Evolutionary conservation across 495 filamentous ascomycete genomes (phyloP).

Genomic region (Pseudomonodictys pantanalensis): DNA sequence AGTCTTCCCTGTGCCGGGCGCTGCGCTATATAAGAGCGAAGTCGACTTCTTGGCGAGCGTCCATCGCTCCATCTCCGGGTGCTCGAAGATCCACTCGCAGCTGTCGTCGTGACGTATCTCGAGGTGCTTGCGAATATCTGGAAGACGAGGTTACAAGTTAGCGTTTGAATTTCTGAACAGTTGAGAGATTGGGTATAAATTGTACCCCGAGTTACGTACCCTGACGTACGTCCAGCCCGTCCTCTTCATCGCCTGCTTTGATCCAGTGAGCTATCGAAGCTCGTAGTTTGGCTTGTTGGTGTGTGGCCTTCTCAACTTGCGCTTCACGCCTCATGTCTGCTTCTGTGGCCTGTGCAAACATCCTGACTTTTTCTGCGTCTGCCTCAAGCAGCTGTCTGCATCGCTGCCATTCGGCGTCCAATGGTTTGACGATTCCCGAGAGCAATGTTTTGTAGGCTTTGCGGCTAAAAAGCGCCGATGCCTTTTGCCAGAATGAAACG

Average conservation of each 20-base stretch:
- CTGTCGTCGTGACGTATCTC: slow-evolving; percentile 32
- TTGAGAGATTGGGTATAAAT: too few species aligned
- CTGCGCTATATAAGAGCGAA: slow-evolving; percentile 38
- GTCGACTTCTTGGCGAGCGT: slow-evolving; percentile 18
- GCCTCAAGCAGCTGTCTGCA: slow-evolving; percentile 8
- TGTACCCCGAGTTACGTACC: too few species aligned
- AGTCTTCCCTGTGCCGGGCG: slow-evolving; percentile 40
- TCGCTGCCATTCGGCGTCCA: slow-evolving; percentile 20
- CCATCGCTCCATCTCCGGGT: slow-evolving; percentile 34
- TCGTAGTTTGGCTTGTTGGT: background rate
- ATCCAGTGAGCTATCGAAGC: slow-evolving; percentile 32
- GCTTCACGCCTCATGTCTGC: slow-evolving; percentile 9
- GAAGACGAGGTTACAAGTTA: too few species aligned
- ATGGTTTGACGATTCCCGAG: slow-evolving; percentile 13
- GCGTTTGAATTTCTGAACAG: too few species aligned
- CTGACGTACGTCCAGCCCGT: slow-evolving; percentile 28
- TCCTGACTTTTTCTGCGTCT: slow-evolving; percentile 2
- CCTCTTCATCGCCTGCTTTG: slow-evolving; percentile 16
- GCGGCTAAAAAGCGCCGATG: slow-evolving; percentile 10
- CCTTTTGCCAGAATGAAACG: slow-evolving; percentile 20
- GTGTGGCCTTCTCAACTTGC: background rate
- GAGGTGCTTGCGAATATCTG: slow-evolving; percentile 28
- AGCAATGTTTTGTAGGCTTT: slow-evolving; percentile 14
- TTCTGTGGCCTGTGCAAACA: slow-evolving; percentile 18
- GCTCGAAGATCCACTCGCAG: slow-evolving; percentile 38